phyloP scores from a whole-genome alignment of 2,329 filamentous ascomycete genomes.

The Magnaporthiopsis poae region DNA sequence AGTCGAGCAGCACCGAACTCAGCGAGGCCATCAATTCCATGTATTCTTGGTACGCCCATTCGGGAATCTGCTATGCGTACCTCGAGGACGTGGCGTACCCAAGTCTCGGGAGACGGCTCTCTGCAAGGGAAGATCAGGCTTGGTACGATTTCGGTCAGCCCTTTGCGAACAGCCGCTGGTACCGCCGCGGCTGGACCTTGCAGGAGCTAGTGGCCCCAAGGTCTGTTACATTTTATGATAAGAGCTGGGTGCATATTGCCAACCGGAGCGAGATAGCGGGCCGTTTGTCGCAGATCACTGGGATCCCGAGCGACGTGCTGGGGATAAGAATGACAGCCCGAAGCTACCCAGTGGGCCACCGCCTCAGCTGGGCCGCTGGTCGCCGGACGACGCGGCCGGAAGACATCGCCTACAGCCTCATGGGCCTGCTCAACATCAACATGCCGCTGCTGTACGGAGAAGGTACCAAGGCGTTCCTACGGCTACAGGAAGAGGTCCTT shows the following conservation, averaged over 20 bases:
- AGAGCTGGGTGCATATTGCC: constrained; percentile 10
- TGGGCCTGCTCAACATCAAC: constrained; percentile 18
- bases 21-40: constrained; percentile 16
- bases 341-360: constrained; percentile 10
- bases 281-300: background rate
- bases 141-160: constrained; percentile 1
- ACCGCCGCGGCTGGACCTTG: constrained; percentile 16
- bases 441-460: constrained; percentile 21
- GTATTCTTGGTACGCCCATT: constrained; percentile 15
- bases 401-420: constrained; percentile 17
- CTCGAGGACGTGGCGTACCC: constrained; percentile 6
- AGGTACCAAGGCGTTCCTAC: constrained; percentile 14
- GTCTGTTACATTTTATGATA: constrained; percentile 12
- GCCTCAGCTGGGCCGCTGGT: constrained; percentile 18
- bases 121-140: too few relatives aligned
- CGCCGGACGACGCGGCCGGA: constrained; percentile 14
- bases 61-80: constrained; percentile 15
- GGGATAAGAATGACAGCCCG: too few relatives aligned
- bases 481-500: constrained; percentile 17
- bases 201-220: constrained; percentile 16
- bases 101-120: too few relatives aligned
- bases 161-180: constrained; percentile 13
- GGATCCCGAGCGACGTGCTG: background rate
- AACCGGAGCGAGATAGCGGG: constrained; percentile 6
- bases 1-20: constrained; percentile 17